Evolutionary conservation across 345 rosid species (phyloP).

Genomic region (Eucalyptus tenuipes): DNA sequence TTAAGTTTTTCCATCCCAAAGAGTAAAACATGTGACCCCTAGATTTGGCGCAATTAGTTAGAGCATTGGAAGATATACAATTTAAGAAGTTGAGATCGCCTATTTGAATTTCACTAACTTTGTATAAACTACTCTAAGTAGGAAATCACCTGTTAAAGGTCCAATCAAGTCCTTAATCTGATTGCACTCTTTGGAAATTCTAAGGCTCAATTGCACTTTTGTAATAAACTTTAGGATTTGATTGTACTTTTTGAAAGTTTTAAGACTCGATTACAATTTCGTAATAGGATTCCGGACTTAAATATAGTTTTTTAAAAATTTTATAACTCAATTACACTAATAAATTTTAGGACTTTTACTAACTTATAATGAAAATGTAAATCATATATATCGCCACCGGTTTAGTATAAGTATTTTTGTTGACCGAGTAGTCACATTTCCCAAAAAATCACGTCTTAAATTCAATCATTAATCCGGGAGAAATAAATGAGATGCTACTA

Average conservation of each 20-base stretch:
- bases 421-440: neutral
- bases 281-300: too few species aligned
- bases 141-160: neutral
- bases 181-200: too few species aligned
- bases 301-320: too few species aligned
- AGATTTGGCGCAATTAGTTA: neutral
- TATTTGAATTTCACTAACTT: neutral
- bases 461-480: neutral
- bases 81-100: neutral
- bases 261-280: rapidly evolving
- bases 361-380: neutral
- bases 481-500: neutral
- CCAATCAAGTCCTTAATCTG: too few species aligned
- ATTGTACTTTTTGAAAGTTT: too few species aligned
- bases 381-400: neutral
- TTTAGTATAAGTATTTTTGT: neutral
- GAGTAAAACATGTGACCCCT: neutral
- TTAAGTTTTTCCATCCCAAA: neutral
- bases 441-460: neutral
- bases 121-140: neutral
- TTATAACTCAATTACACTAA: too few species aligned
- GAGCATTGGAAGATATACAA: neutral
- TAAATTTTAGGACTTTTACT: too few species aligned
- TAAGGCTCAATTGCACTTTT: too few species aligned
- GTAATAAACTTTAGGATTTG: too few species aligned